Base-by-base conservation (phyloP, 2,329 filamentous ascomycete genomes). In the Ceratocystis cubensis region DNA sequence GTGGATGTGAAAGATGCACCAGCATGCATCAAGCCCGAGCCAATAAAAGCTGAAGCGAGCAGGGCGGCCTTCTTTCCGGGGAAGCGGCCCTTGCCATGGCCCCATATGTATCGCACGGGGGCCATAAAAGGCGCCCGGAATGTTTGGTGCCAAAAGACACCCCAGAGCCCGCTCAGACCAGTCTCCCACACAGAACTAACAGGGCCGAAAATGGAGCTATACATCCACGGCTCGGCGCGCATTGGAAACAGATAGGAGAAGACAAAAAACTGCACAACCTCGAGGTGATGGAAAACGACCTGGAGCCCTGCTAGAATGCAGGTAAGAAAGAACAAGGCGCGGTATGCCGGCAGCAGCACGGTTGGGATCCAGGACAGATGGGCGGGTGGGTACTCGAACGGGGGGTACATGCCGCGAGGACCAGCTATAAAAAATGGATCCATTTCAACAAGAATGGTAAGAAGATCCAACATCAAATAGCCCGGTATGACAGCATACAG, bases 81-180 rank as follows among this genome's bases (percentile, higher is more conserved):
- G 22, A 66, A 63, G 3, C 72, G 48, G 2, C 71, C n/a, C 70
- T 78, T 73, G 20, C 79, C 75, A 50, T 69, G 65, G 69, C 73
- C 70, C 7, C 75, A 73, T 66, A 87, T 71, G 71, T 78, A 82
- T 1, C 74, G 75, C 0, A 81, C 77, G 0, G 87, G 86, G 3
- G 84, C 81, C 48, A 82, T 76, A 72, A 93, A 91, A 1, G 83
- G 84, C 66, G 85, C 81, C 0, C 91, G 87, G 76, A 96, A 95
- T 2, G 87, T 86, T 75, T 96, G 92, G 74, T 97, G 93, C 93
- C 93, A 96, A 81, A 85, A 93, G 25, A 79, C 80, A 57, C 88
- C 86, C 93, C 93, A 97, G 76, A 87, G 88, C 0, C 91, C 92
- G 0, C 83, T 81, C 1, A 96, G 78, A 0, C 93, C 92, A 67